Percentiles rank a stretch among this genome's conserved stretches.
These are phyloP conservation scores for Leucosporidium scottii DNA, from an alignment of 768 basidiomycete genomes.

Conservation along the genomic window DNA sequence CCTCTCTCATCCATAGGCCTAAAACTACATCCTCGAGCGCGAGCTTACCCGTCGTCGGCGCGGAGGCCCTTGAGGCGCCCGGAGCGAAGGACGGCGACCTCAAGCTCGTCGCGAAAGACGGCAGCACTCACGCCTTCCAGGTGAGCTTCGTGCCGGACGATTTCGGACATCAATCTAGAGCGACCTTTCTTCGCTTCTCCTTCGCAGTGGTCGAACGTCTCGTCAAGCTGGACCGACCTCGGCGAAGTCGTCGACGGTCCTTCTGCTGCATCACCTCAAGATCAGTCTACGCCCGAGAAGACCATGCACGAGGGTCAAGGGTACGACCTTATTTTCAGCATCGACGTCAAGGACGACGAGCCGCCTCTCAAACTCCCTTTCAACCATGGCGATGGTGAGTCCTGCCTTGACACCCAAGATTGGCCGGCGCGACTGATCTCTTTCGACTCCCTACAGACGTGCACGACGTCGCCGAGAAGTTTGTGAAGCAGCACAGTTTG, in stretches of 20 bases:
- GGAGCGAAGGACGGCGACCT: conserved; percentile 87
- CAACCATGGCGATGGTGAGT: conserved; percentile 51
- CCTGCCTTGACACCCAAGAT: no score
- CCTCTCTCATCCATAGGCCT: neutral
- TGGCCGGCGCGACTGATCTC: neutral
- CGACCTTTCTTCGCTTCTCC: conserved; percentile 13
- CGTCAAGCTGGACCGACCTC: conserved; percentile 74
- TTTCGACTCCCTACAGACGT: conserved; percentile 53
- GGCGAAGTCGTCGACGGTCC: conserved; percentile 89
- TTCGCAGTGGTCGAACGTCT: conserved; percentile 61
- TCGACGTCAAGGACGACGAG: conserved; percentile 86
- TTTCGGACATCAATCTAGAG: no score
- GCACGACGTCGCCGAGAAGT: conserved; percentile 74
- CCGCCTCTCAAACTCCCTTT: conserved; percentile 89
- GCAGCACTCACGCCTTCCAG: conserved; percentile 79
- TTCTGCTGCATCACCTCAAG: neutral
- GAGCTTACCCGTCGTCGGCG: neutral
- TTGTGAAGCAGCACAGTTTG: conserved; percentile 72
- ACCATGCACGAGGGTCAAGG: conserved; percentile 82
- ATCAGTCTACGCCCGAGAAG: conserved; percentile 54
- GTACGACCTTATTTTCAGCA: conserved; percentile 96
- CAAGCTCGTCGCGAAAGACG: conserved; percentile 70
- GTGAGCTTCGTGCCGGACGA: conserved; percentile 45
- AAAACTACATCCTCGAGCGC: neutral
- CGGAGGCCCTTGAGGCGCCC: conserved; percentile 35